Evolutionary conservation across 495 filamentous ascomycete species (phyloP), one percentile per base, ranked within the genome.

Genomic region (Polyplosphaeria fusca): DNA sequence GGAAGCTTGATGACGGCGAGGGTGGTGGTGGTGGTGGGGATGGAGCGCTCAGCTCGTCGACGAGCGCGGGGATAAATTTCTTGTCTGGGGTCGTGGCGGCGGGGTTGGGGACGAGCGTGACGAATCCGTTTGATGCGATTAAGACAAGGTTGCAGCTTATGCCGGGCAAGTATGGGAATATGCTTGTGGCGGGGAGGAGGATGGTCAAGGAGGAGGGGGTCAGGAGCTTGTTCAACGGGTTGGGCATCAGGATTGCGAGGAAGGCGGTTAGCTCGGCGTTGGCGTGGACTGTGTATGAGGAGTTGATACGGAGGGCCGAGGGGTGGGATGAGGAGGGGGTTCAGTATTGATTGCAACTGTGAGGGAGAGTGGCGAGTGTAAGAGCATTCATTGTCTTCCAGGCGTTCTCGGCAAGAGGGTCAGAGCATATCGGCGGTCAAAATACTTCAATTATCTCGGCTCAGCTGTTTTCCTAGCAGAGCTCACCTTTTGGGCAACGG

Each of bases 201-300:
- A 94, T 99, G 87, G 70, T 97, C 4, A 72, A 68, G 20, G 86
- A 95, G 65, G 92, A 96, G 55, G 91, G 91, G 0, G 63, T 87
- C 16, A 77, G 86, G 47, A 86, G 87, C 57, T 75, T 99, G 53
- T 91, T 91, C 70, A 86, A 93, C 68, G 93, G 93, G 2, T 68
- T 99, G 47, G 90, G 83, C 24, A 71, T 99, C 64, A 82, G 93
- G 48, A 94, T 96, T 77, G 86, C 82, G 28, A 79, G 93, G 60
- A 99, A 99, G 74, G 94, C 91, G 14, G 67, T 95, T 4, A 96
- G 91, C 67, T 87, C 83, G 32, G 94, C 93, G 24, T 76, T 97
- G 57, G 91, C 91, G 5, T 99, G 93, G 93, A 95, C 91, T 18
- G 76, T 96, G 20, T 99, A 99, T 67, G 93, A 99, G 74, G 92